These are phyloP conservation scores for Spathaspora passalidarum DNA, from an alignment of 805 yeast species.

Conservation along the genomic window DNA sequence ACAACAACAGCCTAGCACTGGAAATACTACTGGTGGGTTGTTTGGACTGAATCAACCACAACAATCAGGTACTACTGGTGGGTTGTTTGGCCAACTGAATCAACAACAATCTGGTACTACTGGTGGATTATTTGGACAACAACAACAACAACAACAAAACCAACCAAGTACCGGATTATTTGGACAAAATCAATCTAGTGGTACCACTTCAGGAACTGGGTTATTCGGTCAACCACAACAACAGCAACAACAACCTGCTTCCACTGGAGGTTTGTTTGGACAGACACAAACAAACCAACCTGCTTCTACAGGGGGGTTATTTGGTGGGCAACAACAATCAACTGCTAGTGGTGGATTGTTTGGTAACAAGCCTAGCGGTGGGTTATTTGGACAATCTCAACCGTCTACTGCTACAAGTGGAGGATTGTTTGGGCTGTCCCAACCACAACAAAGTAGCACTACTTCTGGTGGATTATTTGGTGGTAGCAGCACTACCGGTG, in stretches of 20 bases:
- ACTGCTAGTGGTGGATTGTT: slow-evolving; percentile 10
- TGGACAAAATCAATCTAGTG: slow-evolving; percentile 15
- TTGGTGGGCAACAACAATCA: slow-evolving; percentile 9
- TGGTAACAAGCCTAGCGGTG: slow-evolving; percentile 13
- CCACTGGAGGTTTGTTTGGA: slow-evolving; percentile 23
- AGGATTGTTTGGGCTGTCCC: slow-evolving; percentile 15
- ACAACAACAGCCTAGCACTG: slow-evolving; percentile 6
- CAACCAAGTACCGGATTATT: slow-evolving; percentile 18
- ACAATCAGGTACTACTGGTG: slow-evolving; percentile 13
- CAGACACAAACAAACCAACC: too few relatives aligned
- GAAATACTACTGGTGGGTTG: slow-evolving; percentile 16
- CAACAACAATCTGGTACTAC: slow-evolving; percentile 8
- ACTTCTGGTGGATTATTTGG: slow-evolving; percentile 26
- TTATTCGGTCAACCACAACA: slow-evolving; percentile 17
- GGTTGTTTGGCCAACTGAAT: slow-evolving; percentile 19
- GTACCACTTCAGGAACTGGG: slow-evolving; percentile 18
- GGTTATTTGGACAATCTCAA: slow-evolving; percentile 21
- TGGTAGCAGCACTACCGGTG: slow-evolving; percentile 12
- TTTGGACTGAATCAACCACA: slow-evolving; percentile 15
- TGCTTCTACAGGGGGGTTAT: slow-evolving; percentile 7
- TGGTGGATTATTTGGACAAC: slow-evolving; percentile 13
- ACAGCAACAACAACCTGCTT: slow-evolving; percentile 17
- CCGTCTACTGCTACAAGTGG: slow-evolving; percentile 16
- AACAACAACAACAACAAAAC: slow-evolving; percentile 9
- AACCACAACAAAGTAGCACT: slow-evolving; percentile 7